Evolutionary conservation across 1,284 basidiomycete species (phyloP), one percentile per base, ranked within the genome.

Genomic region (Ustilago trichophora): DNA sequence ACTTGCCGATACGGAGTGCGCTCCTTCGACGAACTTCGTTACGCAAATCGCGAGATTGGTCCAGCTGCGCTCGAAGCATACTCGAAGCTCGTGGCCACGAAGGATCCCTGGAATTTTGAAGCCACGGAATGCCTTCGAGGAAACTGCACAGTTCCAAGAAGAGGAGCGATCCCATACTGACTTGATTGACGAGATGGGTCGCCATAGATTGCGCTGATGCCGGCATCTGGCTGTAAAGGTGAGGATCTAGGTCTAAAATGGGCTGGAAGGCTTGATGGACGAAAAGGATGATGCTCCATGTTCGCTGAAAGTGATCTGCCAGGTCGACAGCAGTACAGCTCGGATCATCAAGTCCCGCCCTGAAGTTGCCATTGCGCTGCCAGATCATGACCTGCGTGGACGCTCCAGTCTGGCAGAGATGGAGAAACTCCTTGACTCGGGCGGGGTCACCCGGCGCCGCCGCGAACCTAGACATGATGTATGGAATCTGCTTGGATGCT

Each of bases 81-180:
- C 36, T 46, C 32, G 58, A 35, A 13, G 50, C 58, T 22, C 65
- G 32, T 12, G 58, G 58, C 46, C 58, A 62, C 13, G 65, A 58
- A 7, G 52, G 41, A 15, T 62, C 54, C 22, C 49, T 58, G 15
- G 58, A 48, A 25, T 43, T 38, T 44, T 57, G 65, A 31, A 62
- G 25, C 65, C 65, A 68, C 13, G 58, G 65, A 11, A 41, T 27
- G 13, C 54, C 54, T 45, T 68, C 65, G 24, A 68, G 53, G 26
- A 58, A 54, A 38, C 65, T 54, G 43, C 65, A 68, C 6, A 55
- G 36, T 25, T 68, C 65, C 36, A 68, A 19, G 19, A 68, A 68
- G 46, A 57, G 46, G 19, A 68, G 54, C 24, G 58, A 32, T 8
- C 58, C 65, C 44, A 40, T 46, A 13, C 58, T 26, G n/a, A 57